Conservation (phyloP, 495 filamentous ascomycete genomes). For the Aspergillus coremiiformis region DNA sequence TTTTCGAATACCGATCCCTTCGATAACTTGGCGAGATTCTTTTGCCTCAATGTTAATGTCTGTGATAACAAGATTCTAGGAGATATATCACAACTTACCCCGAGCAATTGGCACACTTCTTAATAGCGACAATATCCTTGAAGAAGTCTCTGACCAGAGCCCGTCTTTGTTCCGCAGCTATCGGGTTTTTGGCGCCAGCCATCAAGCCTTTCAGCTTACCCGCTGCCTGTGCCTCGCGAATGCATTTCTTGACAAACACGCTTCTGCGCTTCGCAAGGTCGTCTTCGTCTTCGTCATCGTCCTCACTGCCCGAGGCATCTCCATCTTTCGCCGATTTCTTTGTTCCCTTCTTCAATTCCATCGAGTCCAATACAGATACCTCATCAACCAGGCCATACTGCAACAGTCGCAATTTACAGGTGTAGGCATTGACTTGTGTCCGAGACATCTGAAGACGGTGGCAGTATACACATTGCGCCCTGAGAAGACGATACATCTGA, state of each 20-base stretch:
- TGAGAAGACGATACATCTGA: constrained; percentile 73
- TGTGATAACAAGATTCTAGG: constrained; percentile 5
- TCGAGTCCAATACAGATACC: constrained; percentile 57
- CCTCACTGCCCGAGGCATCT: constrained; percentile 46
- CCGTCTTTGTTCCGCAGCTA: constrained; percentile 67
- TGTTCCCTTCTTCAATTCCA: constrained; percentile 29
- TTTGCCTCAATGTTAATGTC: constrained; percentile 16
- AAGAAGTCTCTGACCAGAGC: constrained; percentile 73
- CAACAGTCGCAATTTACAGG: constrained; percentile 80
- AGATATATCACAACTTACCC: constrained; percentile 39
- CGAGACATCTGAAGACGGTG: constrained; percentile 70
- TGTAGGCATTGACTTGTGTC: constrained; percentile 62
- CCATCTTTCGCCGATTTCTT: constrained; percentile 29
- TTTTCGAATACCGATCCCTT: constrained; percentile 82
- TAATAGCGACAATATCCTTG: constrained; percentile 52
- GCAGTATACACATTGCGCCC: constrained; percentile 85
- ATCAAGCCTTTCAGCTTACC: constrained; percentile 43
- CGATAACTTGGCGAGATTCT: constrained; percentile 70
- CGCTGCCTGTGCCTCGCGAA: constrained; percentile 46
- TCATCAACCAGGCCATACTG: constrained; percentile 76
- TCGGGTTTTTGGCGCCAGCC: constrained; percentile 66
- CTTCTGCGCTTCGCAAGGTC: constrained; percentile 58
- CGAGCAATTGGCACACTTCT: constrained; percentile 66
- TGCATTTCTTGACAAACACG: constrained; percentile 59
- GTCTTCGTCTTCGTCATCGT: constrained; percentile 55